Percentiles rank a stretch among this genome's conserved stretches.
Conservation (phyloP, 495 filamentous ascomycete species). For the Cercophora samala region DNA sequence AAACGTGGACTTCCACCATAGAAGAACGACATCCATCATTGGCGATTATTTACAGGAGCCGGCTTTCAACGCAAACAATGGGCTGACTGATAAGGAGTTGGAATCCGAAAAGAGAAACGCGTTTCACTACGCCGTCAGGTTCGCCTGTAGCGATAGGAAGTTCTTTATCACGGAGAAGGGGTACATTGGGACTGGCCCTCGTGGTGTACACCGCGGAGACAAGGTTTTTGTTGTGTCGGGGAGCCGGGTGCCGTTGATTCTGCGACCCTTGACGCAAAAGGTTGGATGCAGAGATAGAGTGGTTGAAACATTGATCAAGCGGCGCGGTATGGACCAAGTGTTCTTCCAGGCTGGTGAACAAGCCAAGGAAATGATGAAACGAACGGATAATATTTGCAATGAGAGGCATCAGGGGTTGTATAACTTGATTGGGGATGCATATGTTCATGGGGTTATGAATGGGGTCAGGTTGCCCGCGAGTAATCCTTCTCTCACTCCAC, state of each 20-base stretch:
- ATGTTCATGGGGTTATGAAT: constrained; percentile 32
- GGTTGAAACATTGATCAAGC: constrained; percentile 8
- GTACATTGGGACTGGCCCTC: constrained; percentile 28
- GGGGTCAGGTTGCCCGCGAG: constrained; percentile 5
- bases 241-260: constrained; percentile 26
- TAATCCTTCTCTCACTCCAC: neutral
- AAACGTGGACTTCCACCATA: constrained; percentile 11
- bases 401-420: constrained; percentile 8
- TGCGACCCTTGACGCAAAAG: neutral
- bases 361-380: neutral
- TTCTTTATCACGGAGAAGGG: constrained; percentile 28
- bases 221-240: constrained; percentile 16
- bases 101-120: constrained; percentile 16
- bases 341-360: constrained; percentile 4
- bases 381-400: neutral
- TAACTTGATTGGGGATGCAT: constrained; percentile 29
- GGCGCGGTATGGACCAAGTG: neutral
- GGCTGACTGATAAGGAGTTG: neutral
- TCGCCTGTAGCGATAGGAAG: constrained; percentile 16
- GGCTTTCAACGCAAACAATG: neutral
- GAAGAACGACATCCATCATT: constrained; percentile 25
- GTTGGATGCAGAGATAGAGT: neutral
- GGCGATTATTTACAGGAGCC: constrained; percentile 20
- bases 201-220: constrained; percentile 16
- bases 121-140: constrained; percentile 26